A percentile compares a stretch with the other conserved stretches of the same genome.
These are phyloP conservation scores for Phytophthora macrochlamydospora DNA, from an alignment of 352 stramenopile genomes.

Conservation along the genomic window DNA sequence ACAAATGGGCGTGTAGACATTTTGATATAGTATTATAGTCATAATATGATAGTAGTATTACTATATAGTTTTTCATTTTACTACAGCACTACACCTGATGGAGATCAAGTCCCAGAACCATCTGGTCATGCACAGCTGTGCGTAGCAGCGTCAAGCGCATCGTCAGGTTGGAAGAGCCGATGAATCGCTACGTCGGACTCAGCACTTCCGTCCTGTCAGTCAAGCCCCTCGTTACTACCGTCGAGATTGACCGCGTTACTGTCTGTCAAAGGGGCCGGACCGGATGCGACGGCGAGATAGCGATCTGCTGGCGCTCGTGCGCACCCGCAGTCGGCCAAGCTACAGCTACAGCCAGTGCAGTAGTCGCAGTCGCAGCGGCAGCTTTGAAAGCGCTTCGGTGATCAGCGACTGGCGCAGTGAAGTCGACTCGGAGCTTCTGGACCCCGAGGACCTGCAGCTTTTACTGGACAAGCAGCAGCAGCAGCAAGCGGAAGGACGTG, in stretches of 20 bases:
- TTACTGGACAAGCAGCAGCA: slow-evolving; percentile 18
- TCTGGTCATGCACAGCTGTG: no score
- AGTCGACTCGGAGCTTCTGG: slow-evolving; percentile 36
- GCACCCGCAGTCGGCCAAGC: slow-evolving; percentile 14
- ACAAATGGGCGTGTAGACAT: no score
- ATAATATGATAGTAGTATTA: no score
- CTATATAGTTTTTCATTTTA: no score
- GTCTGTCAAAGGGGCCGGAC: background rate
- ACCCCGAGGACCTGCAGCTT: slow-evolving; percentile 42
- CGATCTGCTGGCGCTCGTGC: slow-evolving; percentile 27
- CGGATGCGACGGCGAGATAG: slow-evolving; percentile 36
- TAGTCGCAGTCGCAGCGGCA: slow-evolving; percentile 40
- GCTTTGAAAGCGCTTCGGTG: slow-evolving; percentile 32
- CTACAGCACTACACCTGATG: no score
- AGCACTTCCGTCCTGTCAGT: background rate
- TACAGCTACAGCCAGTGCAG: slow-evolving; percentile 44
- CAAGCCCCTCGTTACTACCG: background rate
- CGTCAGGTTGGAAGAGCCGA: no score
- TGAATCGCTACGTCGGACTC: background rate
- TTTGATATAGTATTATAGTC: no score
- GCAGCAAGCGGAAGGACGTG: slow-evolving; percentile 15
- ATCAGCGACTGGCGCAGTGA: slow-evolving; percentile 27
- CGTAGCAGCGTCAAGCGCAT: no score
- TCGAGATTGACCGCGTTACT: background rate
- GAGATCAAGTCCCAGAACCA: no score